Base-by-base conservation (phyloP, 495 filamentous ascomycete genomes). In the Penicillium paradoxum region DNA sequence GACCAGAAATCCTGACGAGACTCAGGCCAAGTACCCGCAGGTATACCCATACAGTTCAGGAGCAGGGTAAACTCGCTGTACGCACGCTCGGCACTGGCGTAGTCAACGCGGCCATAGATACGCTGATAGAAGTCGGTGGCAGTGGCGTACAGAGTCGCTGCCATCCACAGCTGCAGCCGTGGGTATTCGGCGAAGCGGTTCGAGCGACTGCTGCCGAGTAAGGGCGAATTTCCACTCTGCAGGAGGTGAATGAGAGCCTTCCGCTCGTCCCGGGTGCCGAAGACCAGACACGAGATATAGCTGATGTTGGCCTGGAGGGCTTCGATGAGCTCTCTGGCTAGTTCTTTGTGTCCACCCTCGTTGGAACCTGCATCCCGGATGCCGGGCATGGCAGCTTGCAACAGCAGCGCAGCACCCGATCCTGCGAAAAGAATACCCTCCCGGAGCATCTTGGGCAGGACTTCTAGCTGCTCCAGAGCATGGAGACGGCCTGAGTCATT, bases 91-190 rank as follows among this genome's bases (percentile, higher is more conserved):
- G 72, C 71, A 11, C 63, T 71, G 32, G 64, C 50, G 33, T 67
- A 67, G 56, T 65, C 65, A 27, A 73, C 64, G 14, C 60, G 58
- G 7, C 70, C 69, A 43, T 73, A 72, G 48, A 73, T 62, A 21
- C 72, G 71, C 57, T 75, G 71, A 58, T 73, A 75, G 55, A 73
- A 64, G 36, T 73, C 72, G 2, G 72, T 73, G 14, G 69, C 62
- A 19, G 71, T 75, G 19, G 68, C 68, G 49, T 75, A 75, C 44
- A 73, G 45, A 2, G 71, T 73, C 0, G 72, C 72, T 1, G 70
- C 59, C 30, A 71, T 59, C 72, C 72, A 75, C 44, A 68, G 60
- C 44, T 70, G 60, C 8, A 66, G 53, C 4, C 51, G 27, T 8
- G 67, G 63, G 15, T 68, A 53, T 32, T 64, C 53, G 10, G 63